Evolutionary conservation across 140 eudicot species (phyloP), one percentile per base, ranked within the genome.

Genomic region (Anethum foeniculum): DNA sequence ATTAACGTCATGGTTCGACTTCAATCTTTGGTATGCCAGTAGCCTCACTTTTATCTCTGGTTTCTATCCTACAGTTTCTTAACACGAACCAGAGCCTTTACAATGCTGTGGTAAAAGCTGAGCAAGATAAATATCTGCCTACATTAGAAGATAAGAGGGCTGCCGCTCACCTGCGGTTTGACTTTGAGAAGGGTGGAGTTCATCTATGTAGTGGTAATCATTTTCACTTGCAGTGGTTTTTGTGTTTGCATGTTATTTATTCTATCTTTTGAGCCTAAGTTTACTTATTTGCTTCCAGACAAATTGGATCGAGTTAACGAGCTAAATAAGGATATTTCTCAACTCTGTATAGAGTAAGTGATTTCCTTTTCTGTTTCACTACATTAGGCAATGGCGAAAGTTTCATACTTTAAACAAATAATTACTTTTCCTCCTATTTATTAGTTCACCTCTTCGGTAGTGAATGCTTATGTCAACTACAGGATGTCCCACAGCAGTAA

Each of bases 141-240:
- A 81, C 82, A 25, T 83, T 81, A 25, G 99, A 95, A 90, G 97
- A 90, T 74, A 86, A 80, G 72, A 88, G 94, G 87, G 90, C 91
- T 75, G 97, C 97, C 19, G 87, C 77, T 81, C 84, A 82, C 82
- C 85, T 92, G 38, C 92, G 97, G 23, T 52, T 83, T 83, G 99
- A 95, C 87, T 87, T 95, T 85, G 97, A 95, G 89, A 92, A 92
- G 92, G 97, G 99, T 75, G 99, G 99, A 86, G 91, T 95, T 85
- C 99, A 92, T 89, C 88, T 95, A 48, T 78, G 80, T 77, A 78
- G 85, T 77, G 97, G 99, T 95, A 82, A 60, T 82, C 68, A 71
- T 41, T 38, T 65, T 54, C 62, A 68, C 34, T 76, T 76, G 52
- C 77, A 76, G 34, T 39, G 51, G 43, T 80, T 51, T 46, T 71